Percentiles rank a stretch among this genome's conserved stretches.
Evolutionary conservation across 495 filamentous ascomycete genomes (phyloP).

Genomic region (Penicillium samsonianum): DNA sequence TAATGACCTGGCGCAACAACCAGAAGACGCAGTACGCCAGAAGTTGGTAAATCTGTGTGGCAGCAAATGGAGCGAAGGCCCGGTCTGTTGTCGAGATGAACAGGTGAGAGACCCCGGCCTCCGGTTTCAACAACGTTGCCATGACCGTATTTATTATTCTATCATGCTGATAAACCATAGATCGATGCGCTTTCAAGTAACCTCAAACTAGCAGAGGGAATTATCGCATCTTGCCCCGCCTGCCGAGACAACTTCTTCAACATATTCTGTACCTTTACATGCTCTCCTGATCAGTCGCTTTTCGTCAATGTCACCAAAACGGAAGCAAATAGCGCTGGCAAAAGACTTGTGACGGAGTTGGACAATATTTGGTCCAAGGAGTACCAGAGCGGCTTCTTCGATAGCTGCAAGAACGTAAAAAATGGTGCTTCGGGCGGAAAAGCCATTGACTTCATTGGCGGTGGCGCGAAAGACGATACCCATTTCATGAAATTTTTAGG

Average conservation of each 20-base stretch:
- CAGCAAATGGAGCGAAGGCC: conserved; percentile 74
- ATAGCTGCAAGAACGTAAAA: conserved; percentile 98
- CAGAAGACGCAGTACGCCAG: conserved; percentile 64
- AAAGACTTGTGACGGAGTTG: conserved; percentile 78
- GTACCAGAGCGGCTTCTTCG: conserved; percentile 87
- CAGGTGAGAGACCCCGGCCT: conserved; percentile 58
- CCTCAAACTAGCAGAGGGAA: conserved; percentile 78
- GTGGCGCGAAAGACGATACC: conserved; percentile 86
- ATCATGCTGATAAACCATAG: conserved; percentile 40
- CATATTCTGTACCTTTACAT: conserved; percentile 95
- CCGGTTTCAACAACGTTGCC: background rate
- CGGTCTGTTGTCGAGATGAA: conserved; percentile 80
- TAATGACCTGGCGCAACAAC: conserved; percentile 77
- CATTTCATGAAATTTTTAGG: conserved; percentile 89
- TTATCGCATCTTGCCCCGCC: conserved; percentile 90
- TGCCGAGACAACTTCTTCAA: conserved; percentile 98
- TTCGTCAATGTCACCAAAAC: conserved; percentile 92
- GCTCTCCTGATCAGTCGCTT: conserved; percentile 92
- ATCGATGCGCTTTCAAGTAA: conserved; percentile 76
- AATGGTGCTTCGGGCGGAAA: conserved; percentile 89
- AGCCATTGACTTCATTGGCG: conserved; percentile 94
- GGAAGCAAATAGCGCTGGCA: conserved; percentile 60
- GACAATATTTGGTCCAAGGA: conserved; percentile 86
- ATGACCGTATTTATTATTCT: background rate
- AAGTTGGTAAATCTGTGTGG: conserved; percentile 87